phyloP scores from a whole-genome alignment of 1,139 yeast genomes.

The Candida freyschussii region DNA sequence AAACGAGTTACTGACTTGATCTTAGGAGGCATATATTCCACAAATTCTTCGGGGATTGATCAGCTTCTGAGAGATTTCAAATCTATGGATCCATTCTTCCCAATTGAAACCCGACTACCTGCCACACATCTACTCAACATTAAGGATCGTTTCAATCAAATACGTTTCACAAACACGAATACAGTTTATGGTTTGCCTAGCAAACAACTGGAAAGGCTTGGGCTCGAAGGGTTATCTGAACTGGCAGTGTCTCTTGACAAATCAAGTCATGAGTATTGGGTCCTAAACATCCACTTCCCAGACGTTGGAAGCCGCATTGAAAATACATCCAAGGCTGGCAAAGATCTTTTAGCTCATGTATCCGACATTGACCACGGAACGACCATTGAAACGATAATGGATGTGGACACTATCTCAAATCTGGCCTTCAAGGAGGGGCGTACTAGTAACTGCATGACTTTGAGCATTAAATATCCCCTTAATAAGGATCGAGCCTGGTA shows the following conservation, averaged over 20 bases:
- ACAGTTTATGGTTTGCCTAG: slow-evolving; percentile 18
- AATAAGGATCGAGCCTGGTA: slow-evolving; percentile 14
- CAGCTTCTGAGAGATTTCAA: slow-evolving; percentile 3
- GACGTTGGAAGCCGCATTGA: slow-evolving; percentile 29
- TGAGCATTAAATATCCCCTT: slow-evolving; percentile 16
- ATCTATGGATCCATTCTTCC: not conserved
- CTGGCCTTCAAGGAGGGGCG: slow-evolving; percentile 9
- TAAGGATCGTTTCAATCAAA: slow-evolving; percentile 16
- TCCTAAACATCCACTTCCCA: slow-evolving; percentile 40
- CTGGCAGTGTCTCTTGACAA: slow-evolving; percentile 35
- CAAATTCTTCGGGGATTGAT: slow-evolving; percentile 1
- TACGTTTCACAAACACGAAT: slow-evolving; percentile 11
- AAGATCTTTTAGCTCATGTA: slow-evolving; percentile 2
- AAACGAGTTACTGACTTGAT: slow-evolving; percentile 1
- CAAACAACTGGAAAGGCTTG: slow-evolving; percentile 2
- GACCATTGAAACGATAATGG: slow-evolving; percentile 6
- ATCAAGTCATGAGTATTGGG: slow-evolving; percentile 30
- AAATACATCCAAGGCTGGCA: slow-evolving; percentile 19
- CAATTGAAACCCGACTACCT: not conserved
- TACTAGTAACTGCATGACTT: slow-evolving; percentile 13
- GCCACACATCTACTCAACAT: not conserved
- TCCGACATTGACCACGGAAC: slow-evolving; percentile 10
- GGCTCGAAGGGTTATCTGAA: slow-evolving; percentile 9
- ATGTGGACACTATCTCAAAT: slow-evolving; percentile 2
- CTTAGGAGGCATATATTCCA: not conserved